These are phyloP conservation scores for Pseudognaphalium luteoalbum DNA, from an alignment of 129 eudicot species.

Conservation along the genomic window DNA sequence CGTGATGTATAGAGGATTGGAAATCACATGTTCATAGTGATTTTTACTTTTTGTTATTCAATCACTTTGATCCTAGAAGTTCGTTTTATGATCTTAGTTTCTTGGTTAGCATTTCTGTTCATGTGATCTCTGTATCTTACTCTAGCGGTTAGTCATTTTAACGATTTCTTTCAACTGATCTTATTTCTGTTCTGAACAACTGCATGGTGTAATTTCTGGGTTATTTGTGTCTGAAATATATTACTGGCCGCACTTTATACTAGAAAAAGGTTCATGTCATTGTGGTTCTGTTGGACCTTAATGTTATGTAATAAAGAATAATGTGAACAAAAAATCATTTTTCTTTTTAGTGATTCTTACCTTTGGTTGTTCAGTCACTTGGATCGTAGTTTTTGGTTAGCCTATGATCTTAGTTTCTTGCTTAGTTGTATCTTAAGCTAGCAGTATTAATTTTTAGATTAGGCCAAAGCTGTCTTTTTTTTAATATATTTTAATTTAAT, in stretches of 20 bases:
- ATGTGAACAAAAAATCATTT: too few relatives aligned
- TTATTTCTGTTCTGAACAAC: not conserved
- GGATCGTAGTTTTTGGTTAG: not conserved
- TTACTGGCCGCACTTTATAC: not conserved
- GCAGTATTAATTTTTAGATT: constrained; percentile 1
- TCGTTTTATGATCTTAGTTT: constrained; percentile 14
- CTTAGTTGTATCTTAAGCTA: not conserved
- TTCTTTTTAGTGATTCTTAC: not conserved
- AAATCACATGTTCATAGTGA: constrained; percentile 15
- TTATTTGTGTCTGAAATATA: too few relatives aligned
- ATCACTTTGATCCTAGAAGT: not conserved
- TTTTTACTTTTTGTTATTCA: not conserved
- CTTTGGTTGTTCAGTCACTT: not conserved
- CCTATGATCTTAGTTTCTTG: not conserved
- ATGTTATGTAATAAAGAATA: not conserved
- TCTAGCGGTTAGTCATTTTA: constrained; percentile 2
- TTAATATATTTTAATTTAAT: not conserved
- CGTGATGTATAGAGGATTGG: constrained; percentile 11
- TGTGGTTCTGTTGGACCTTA: not conserved
- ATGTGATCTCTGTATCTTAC: constrained; percentile 28
- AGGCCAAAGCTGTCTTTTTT: constrained; percentile 6
- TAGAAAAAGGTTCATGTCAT: not conserved
- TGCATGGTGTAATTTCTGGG: not conserved
- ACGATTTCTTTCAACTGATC: not conserved
- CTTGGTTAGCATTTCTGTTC: not conserved